These are phyloP conservation scores for Rhytidhysteron rufulum DNA, from an alignment of 2,329 filamentous ascomycete species.

Conservation along the genomic window DNA sequence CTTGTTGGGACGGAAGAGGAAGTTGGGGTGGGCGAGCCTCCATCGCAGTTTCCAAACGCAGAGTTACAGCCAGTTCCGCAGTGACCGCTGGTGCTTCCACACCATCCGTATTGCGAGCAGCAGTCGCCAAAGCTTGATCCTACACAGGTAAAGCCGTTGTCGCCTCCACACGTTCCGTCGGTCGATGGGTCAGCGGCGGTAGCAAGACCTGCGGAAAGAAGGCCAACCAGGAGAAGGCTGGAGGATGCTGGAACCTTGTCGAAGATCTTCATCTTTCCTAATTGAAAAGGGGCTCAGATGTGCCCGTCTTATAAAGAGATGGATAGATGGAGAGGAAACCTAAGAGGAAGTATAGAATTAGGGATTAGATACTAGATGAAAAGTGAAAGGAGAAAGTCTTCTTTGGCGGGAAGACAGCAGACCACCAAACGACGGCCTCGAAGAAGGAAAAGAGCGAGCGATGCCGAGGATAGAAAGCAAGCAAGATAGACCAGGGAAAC, in stretches of 20 bases:
- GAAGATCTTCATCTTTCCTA: conserved; percentile 1
- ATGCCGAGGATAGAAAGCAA: too few relatives aligned
- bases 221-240: not conserved
- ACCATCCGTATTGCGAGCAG: conserved; percentile 41
- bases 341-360: too few relatives aligned
- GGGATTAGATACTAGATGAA: too few relatives aligned
- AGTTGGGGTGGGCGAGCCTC: conserved; percentile 9
- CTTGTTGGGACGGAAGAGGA: not conserved
- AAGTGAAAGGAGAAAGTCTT: too few relatives aligned
- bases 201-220: not conserved
- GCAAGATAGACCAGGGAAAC: too few relatives aligned
- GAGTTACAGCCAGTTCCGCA: conserved; percentile 38
- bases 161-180: conserved; percentile 8
- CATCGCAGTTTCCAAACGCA: conserved; percentile 32
- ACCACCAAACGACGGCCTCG: too few relatives aligned
- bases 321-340: too few relatives aligned
- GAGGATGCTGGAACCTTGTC: conserved; percentile 2
- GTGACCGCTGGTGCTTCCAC: conserved; percentile 23
- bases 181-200: conserved; percentile 2
- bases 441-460: too few relatives aligned
- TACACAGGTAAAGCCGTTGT: conserved; percentile 35
- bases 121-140: conserved; percentile 43
- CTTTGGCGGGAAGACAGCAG: too few relatives aligned
- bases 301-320: too few relatives aligned
- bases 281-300: too few relatives aligned